A percentile compares a stretch with the other conserved stretches of the same genome.
Conservation (phyloP, 176 grass and related monocot species). For the Hordeum marinum region DNA sequence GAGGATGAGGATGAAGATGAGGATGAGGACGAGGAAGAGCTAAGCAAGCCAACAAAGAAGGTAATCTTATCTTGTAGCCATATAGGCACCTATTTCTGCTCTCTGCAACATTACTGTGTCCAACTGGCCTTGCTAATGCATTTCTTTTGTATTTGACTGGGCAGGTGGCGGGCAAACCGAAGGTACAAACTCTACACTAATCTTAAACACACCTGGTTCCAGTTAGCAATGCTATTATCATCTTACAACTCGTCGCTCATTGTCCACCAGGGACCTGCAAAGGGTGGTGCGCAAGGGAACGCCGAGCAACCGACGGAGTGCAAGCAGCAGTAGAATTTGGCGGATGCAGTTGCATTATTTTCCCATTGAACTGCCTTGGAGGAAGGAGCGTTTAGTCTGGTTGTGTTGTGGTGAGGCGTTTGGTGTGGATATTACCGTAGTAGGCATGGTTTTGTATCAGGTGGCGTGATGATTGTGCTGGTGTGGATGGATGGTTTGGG, state of each 20-base stretch:
- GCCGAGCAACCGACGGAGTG: slow-evolving; percentile 73
- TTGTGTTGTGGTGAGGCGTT: neutral
- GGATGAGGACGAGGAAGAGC: slow-evolving; percentile 61
- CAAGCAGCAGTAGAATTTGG: slow-evolving; percentile 76
- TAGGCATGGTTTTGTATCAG: neutral
- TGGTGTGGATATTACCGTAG: neutral
- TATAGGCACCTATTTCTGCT: neutral
- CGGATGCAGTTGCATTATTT: slow-evolving; percentile 17
- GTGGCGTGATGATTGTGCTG: neutral
- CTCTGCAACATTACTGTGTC: neutral
- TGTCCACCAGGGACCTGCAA: slow-evolving; percentile 21
- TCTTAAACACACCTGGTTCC: neutral
- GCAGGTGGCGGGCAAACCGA: slow-evolving; percentile 15
- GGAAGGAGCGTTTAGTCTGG: neutral
- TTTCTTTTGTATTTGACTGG: slow-evolving; percentile 13
- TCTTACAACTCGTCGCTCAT: slow-evolving; percentile 16
- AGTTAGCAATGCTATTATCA: neutral
- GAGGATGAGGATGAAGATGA: slow-evolving; percentile 45
- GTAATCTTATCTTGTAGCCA: neutral
- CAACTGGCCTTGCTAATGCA: neutral
- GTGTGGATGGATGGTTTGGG: neutral
- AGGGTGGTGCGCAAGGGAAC: slow-evolving; percentile 47
- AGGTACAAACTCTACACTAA: slow-evolving; percentile 11
- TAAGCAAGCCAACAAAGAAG: slow-evolving; percentile 40
- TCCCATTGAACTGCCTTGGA: slow-evolving; percentile 14